A percentile compares a stretch with the other conserved stretches of the same genome.
These are phyloP conservation scores for Ogataea henricii DNA, from an alignment of 805 yeast genomes.

Conservation along the genomic window DNA sequence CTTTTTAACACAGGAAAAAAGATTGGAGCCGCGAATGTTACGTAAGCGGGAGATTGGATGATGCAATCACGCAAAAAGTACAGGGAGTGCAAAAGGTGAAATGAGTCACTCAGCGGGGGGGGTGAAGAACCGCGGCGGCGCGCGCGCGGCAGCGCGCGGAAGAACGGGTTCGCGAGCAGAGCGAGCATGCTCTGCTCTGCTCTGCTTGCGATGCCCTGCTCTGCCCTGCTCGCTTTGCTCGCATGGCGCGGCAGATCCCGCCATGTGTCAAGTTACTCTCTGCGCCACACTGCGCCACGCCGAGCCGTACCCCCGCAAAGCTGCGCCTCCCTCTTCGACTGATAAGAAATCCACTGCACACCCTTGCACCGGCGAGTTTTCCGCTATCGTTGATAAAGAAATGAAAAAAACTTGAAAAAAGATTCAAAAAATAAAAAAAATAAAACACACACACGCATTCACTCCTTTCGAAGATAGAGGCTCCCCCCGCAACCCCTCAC, in stretches of 20 bases:
- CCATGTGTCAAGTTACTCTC: no score
- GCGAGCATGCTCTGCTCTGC: no score
- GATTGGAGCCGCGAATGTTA: conserved; percentile 2
- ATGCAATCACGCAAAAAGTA: background rate
- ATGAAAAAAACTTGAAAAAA: background rate
- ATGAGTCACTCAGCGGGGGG: background rate
- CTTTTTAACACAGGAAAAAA: background rate
- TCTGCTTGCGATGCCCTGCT: no score
- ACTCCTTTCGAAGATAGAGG: background rate
- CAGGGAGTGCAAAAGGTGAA: background rate
- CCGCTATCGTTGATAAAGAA: no score
- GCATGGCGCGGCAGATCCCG: no score
- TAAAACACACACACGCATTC: no score
- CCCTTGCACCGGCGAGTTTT: background rate
- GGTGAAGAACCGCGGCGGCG: no score
- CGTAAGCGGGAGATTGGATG: background rate
- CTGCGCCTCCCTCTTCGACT: no score
- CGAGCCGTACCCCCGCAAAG: no score
- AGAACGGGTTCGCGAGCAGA: no score
- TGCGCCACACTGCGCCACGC: background rate
- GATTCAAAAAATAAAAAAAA: background rate
- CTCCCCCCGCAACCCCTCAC: background rate
- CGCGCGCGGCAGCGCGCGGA: no score
- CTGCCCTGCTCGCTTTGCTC: no score
- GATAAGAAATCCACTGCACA: background rate